Evolutionary conservation across 164 flowering plant genomes (phyloP).

Genomic region (Vitis cinerea): DNA sequence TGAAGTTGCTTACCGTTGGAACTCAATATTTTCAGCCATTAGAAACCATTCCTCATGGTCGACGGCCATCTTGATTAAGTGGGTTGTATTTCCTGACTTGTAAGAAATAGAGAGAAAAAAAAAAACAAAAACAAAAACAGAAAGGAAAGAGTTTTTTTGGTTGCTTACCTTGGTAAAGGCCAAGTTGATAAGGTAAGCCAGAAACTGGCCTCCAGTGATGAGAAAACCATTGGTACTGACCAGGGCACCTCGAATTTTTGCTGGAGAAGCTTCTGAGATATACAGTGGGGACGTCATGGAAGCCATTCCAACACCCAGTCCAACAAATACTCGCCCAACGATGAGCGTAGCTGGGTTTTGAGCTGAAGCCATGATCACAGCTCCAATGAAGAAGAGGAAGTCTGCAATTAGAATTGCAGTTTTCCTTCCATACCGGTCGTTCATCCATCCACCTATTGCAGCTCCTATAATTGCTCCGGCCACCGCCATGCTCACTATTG

Average conservation of each 20-base stretch:
- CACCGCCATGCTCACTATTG: slow-evolving; percentile 67
- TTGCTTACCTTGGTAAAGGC: slow-evolving; percentile 56
- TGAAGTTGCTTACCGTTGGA: too few relatives aligned
- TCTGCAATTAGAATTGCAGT: slow-evolving; percentile 46
- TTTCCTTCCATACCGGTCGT: slow-evolving; percentile 47
- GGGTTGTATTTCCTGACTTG: too few relatives aligned
- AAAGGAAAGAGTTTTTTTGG: not conserved
- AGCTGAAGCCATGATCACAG: slow-evolving; percentile 62
- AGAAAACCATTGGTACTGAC: slow-evolving; percentile 70
- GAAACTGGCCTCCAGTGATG: slow-evolving; percentile 78
- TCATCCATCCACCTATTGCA: slow-evolving; percentile 63
- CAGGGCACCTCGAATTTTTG: slow-evolving; percentile 59
- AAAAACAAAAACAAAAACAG: not conserved
- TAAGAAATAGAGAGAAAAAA: not conserved
- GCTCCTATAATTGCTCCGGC: slow-evolving; percentile 77
- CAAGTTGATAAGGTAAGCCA: slow-evolving; percentile 66
- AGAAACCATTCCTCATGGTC: too few relatives aligned
- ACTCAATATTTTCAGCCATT: too few relatives aligned
- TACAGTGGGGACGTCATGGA: slow-evolving; percentile 70
- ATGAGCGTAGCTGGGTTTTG: slow-evolving; percentile 45
- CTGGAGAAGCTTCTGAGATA: slow-evolving; percentile 69
- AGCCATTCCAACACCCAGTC: slow-evolving; percentile 73
- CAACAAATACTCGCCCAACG: slow-evolving; percentile 52
- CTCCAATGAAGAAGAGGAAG: slow-evolving; percentile 59
- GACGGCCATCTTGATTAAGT: too few relatives aligned